A percentile compares a stretch with the other conserved stretches of the same genome.
phyloP scores from a whole-genome alignment of 2,329 filamentous ascomycete genomes.

The Alternaria triticina region DNA sequence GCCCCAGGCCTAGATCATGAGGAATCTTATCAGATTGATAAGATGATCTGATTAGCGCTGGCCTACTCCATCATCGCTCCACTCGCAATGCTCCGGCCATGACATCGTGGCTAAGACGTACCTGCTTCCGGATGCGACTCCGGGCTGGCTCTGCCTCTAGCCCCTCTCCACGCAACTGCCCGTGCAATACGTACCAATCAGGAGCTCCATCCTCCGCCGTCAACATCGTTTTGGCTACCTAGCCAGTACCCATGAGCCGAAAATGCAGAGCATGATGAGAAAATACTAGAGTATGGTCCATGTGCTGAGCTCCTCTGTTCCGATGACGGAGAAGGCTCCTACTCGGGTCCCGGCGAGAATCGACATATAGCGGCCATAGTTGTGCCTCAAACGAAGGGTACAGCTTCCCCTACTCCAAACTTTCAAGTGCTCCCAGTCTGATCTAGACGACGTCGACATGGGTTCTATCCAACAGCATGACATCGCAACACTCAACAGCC shows the following conservation, averaged over 20 bases:
- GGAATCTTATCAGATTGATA: constrained; percentile 38
- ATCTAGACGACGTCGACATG: constrained; percentile 12
- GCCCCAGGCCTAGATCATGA: constrained; percentile 6
- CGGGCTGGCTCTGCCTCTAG: not conserved
- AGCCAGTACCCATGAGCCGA: not conserved
- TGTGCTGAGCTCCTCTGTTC: not conserved
- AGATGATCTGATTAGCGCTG: constrained; percentile 26
- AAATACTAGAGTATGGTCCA: not conserved
- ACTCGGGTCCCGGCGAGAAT: not conserved
- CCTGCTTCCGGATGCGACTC: not conserved
- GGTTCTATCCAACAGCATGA: constrained; percentile 23
- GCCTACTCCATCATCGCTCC: not conserved
- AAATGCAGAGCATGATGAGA: not conserved
- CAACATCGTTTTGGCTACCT: not conserved
- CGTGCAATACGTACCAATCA: not conserved
- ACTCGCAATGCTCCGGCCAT: not conserved
- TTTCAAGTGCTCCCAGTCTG: not conserved
- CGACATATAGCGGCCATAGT: not conserved
- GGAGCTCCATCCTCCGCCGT: not conserved
- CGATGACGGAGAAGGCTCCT: not conserved
- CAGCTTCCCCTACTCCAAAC: not conserved
- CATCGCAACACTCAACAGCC: constrained; percentile 49
- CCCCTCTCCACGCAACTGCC: not conserved
- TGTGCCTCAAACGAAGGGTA: not conserved
- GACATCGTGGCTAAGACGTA: not conserved